Base-by-base conservation (phyloP, 148 eudicot species). In the Chenopodium berlandieri region DNA sequence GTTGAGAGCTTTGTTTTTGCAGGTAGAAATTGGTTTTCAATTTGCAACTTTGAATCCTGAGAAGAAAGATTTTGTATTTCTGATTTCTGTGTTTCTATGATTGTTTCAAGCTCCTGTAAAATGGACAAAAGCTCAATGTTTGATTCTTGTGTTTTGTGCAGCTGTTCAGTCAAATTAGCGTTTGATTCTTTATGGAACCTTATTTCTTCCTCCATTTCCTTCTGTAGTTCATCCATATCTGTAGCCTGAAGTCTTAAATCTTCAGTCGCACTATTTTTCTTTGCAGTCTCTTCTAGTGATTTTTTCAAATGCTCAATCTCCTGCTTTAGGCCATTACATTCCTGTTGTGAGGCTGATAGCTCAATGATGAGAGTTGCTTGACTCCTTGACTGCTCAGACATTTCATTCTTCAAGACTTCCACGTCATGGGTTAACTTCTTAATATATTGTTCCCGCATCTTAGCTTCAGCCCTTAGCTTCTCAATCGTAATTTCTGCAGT, bases 41-140 rank as follows among this genome's bases (percentile, higher is more conserved):
- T 82, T 70, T 86, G 79, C 52, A 87, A 73, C 78, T 88, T 86
- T 75, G 40, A 48, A n/a, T 86, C 80, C 54, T 85, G 82, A 47
- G 89, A 89, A 47, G 89, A 89, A 78, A 95, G 91, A 72, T 85
- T 85, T 77, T 90, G 90, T 72, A 94, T 94, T 81, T 95, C 97
- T 48, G 68, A 81, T 80, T 87, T 95, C 87, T 95, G 99, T 44
- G 87, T 79, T 83, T 95, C 99, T 67, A 92, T 81, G 14, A 89
- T 90, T 54, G 88, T 91, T 85, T 95, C 99, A 75, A 95, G 88
- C 86, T 95, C 99, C 84, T 91, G 94, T 81, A 95, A 92, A 84
- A 95, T 83, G 80, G 90, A 86, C 74, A 94, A 85, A 76, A 95
- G 97, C 84, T 95, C 97, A 68, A 94, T 77, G 78, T 92, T 95